Percentiles rank a stretch among this genome's conserved stretches.
phyloP scores from a whole-genome alignment of 148 eudicot species.

The Cornus florida region DNA sequence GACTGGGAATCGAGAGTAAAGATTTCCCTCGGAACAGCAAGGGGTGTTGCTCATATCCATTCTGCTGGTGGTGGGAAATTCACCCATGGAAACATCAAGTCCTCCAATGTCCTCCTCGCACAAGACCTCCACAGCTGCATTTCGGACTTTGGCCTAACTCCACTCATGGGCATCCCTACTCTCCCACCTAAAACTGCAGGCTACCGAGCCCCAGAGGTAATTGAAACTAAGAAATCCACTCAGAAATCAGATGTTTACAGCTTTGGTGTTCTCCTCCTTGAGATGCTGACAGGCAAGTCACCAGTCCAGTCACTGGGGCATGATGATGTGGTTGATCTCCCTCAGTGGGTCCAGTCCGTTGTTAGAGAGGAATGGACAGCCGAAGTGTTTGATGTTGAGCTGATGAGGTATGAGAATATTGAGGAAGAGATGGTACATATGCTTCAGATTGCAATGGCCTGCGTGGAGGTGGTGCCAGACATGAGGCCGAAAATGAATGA shows the following conservation, averaged over 20 bases:
- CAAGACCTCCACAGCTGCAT: conserved; percentile 61
- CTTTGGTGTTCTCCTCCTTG: conserved; percentile 88
- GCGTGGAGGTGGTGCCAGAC: conserved; percentile 77
- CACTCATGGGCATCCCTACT: conserved; percentile 61
- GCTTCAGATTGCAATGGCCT: conserved; percentile 95
- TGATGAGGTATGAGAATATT: conserved; percentile 62
- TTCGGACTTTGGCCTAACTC: conserved; percentile 77
- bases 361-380: conserved; percentile 98
- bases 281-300: conserved; percentile 82
- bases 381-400: conserved; percentile 82
- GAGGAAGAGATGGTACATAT: conserved; percentile 96
- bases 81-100: conserved; percentile 86
- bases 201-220: conserved; percentile 80
- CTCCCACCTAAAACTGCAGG: conserved; percentile 65
- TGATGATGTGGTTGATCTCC: conserved; percentile 81
- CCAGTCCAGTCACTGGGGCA: conserved; percentile 68
- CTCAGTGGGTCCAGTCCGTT: conserved; percentile 92
- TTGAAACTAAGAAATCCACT: conserved; percentile 56
- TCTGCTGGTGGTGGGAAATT: conserved; percentile 47
- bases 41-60: conserved; percentile 83
- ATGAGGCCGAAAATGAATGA: conserved; percentile 74
- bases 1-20: conserved; percentile 80
- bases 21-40: conserved; percentile 76
- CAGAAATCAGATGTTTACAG: conserved; percentile 89
- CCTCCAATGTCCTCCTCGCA: conserved; percentile 79